Conservation (phyloP, 148 eudicot genomes). For the Rhododendron molle region DNA sequence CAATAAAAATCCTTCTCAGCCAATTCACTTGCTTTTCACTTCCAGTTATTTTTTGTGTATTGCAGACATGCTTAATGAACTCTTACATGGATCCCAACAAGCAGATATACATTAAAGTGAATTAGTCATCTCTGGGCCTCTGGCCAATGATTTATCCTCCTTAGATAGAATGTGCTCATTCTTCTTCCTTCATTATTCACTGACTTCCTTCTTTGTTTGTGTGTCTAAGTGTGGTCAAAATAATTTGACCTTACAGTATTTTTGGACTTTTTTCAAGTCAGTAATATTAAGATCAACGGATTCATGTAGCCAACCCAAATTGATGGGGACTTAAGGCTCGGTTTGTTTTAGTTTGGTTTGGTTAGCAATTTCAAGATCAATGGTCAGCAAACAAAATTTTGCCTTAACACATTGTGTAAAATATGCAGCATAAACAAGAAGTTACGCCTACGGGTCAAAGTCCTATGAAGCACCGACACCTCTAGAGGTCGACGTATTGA, state of each 20-base stretch:
- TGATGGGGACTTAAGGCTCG: not conserved
- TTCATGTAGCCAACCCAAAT: not conserved
- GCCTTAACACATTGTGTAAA: not conserved
- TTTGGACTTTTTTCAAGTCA: not conserved
- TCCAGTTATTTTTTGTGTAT: not conserved
- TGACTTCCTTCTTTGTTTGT: not conserved
- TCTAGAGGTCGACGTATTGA: too few species aligned
- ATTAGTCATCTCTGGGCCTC: not conserved
- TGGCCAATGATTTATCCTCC: not conserved
- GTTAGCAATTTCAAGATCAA: not conserved
- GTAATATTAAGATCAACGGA: not conserved
- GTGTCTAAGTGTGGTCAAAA: not conserved
- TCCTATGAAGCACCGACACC: too few species aligned
- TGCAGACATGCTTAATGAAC: not conserved
- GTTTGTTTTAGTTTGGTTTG: not conserved
- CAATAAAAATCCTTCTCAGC: not conserved
- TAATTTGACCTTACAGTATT: not conserved
- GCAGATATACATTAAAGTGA: not conserved
- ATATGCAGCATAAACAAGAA: not conserved
- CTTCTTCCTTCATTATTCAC: not conserved
- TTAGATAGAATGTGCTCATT: not conserved
- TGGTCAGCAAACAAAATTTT: not conserved
- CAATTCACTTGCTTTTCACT: not conserved
- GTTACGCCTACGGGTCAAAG: not conserved
- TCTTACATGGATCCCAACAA: too few species aligned